Evolutionary conservation across 805 yeast species (phyloP).

Genomic region (Spathaspora passalidarum): DNA sequence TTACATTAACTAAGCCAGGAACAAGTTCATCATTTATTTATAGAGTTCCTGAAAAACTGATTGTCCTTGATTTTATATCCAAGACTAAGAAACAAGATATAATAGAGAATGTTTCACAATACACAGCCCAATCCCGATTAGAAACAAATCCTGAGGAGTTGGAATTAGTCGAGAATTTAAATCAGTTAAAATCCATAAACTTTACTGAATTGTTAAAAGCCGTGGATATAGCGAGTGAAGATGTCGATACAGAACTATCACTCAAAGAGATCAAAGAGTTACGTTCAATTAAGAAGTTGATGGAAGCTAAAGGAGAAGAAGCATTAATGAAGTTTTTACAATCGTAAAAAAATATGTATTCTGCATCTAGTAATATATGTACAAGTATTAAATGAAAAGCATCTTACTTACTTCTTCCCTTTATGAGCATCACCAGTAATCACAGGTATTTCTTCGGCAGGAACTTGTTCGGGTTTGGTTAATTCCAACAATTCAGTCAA

Average conservation of each 20-base stretch:
- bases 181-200: constrained; percentile 33
- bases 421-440: constrained; percentile 3
- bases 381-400: constrained; percentile 4
- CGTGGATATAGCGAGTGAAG: constrained; percentile 18
- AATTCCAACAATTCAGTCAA: constrained; percentile 51
- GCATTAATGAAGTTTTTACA: constrained; percentile 58
- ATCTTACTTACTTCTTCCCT: not conserved
- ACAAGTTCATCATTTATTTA: constrained; percentile 48
- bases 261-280: constrained; percentile 49
- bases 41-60: constrained; percentile 64
- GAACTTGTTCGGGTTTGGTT: constrained; percentile 52
- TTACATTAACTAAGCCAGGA: constrained; percentile 17
- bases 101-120: constrained; percentile 19
- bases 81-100: constrained; percentile 31
- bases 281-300: constrained; percentile 52
- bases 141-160: constrained; percentile 17
- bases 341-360: constrained; percentile 10
- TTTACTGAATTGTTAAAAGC: constrained; percentile 47
- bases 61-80: constrained; percentile 65
- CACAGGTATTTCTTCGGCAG: constrained; percentile 42
- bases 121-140: constrained; percentile 19
- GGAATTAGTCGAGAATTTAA: constrained; percentile 23
- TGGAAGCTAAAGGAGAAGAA: constrained; percentile 69
- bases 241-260: constrained; percentile 13
- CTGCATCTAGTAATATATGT: constrained; percentile 7